A percentile compares a stretch with the other conserved stretches of the same genome.
These are phyloP conservation scores for Arachnopeziza araneosa DNA, from an alignment of 2,329 filamentous ascomycete species.

Conservation along the genomic window DNA sequence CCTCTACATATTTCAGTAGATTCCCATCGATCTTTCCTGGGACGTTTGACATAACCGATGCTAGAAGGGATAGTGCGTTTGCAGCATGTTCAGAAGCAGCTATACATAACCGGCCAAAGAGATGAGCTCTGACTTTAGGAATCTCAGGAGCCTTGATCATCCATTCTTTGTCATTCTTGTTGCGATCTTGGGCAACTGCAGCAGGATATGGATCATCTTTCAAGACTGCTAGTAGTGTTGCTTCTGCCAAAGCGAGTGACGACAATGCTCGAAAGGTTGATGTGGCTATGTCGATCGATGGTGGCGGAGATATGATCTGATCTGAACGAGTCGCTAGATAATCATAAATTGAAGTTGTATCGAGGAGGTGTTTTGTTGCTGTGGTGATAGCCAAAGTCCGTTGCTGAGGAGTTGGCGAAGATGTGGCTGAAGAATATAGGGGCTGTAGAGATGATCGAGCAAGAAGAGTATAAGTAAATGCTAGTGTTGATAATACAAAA, in stretches of 20 bases:
- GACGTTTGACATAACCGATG: conserved; percentile 31
- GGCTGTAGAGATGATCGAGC: conserved; percentile 68
- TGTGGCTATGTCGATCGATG: conserved; percentile 49
- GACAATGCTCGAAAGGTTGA: conserved; percentile 50
- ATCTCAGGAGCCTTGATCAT: conserved; percentile 91
- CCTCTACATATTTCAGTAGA: conserved; percentile 67
- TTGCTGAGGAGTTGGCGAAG: conserved; percentile 57
- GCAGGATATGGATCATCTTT: conserved; percentile 94
- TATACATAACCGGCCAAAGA: conserved; percentile 83
- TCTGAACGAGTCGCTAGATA: conserved; percentile 59
- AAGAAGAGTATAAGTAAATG: conserved; percentile 65
- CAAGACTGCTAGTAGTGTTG: conserved; percentile 80
- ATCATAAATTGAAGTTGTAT: conserved; percentile 72
- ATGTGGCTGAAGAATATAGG: conserved; percentile 61
- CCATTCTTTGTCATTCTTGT: conserved; percentile 84
- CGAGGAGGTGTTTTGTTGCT: conserved; percentile 72
- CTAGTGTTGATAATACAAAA: conserved; percentile 73
- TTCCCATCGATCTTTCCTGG: conserved; percentile 55
- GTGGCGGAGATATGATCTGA: conserved; percentile 31
- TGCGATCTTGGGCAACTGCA: conserved; percentile 73
- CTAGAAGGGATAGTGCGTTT: conserved; percentile 54
- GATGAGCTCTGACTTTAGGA: conserved; percentile 78
- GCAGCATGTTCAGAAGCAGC: conserved; percentile 84
- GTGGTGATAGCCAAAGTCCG: conserved; percentile 64
- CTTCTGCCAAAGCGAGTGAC: conserved; percentile 74